Evolutionary conservation across 163 green algal species (phyloP).

Genomic region (Coccomyxa subellipsoidea): DNA sequence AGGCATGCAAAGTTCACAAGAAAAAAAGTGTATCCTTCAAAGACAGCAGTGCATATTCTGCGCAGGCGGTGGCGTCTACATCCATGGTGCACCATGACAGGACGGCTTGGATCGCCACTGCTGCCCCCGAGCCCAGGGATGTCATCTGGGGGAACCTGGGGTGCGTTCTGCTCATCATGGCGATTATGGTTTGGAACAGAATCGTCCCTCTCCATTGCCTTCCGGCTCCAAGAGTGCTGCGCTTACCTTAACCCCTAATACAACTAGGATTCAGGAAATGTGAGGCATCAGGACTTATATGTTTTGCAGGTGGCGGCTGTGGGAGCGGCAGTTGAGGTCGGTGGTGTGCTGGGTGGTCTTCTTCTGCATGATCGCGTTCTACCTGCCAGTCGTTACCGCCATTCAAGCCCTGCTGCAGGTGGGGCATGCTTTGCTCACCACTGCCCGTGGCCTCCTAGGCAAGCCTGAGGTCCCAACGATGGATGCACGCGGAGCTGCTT

Average conservation of each 20-base stretch:
- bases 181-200: too few relatives aligned
- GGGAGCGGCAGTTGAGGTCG: constrained; percentile 18
- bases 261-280: too few relatives aligned
- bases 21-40: too few relatives aligned
- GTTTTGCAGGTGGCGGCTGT: constrained; percentile 12
- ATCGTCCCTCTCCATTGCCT: too few relatives aligned
- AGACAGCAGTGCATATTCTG: too few relatives aligned
- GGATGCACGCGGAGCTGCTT: too few relatives aligned
- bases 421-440: neutral
- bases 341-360: constrained; percentile 28
- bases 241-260: too few relatives aligned
- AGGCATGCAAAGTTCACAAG: neutral
- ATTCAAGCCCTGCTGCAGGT: constrained; percentile 49
- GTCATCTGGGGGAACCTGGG: constrained; percentile 20
- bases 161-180: neutral
- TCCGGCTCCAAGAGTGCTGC: too few relatives aligned
- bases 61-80: constrained; percentile 33
- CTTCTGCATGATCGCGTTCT: constrained; percentile 51
- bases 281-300: neutral
- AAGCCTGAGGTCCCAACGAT: too few relatives aligned
- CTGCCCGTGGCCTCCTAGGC: neutral
- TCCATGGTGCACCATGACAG: constrained; percentile 33
- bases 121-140: constrained; percentile 19
- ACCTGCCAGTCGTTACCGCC: constrained; percentile 46
- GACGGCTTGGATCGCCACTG: constrained; percentile 26